These are phyloP conservation scores for Aspergillus sp. DNA, from an alignment of 2,329 filamentous ascomycete species.

Conservation along the genomic window DNA sequence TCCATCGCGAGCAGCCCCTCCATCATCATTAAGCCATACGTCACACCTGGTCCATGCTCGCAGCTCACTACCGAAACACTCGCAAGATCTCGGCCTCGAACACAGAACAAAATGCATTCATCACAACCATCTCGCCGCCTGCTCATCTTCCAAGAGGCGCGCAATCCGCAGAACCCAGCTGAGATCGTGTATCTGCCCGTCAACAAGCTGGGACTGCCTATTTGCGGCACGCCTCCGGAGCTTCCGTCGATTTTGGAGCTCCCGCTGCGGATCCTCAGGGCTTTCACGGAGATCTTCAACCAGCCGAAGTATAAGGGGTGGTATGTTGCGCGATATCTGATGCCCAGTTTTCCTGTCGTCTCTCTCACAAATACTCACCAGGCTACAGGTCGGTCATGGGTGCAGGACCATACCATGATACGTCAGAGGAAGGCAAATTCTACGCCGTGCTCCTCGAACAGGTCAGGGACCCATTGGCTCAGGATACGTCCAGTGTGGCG, in stretches of 20 bases:
- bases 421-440: constrained; percentile 35
- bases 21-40: too few relatives aligned
- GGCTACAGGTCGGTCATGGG: constrained; percentile 29
- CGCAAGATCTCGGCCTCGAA: neutral
- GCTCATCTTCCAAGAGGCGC: constrained; percentile 37
- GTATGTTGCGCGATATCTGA: constrained; percentile 17
- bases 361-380: neutral
- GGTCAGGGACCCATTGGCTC: constrained; percentile 9
- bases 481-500: constrained; percentile 1
- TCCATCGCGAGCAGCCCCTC: neutral
- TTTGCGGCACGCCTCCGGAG: constrained; percentile 31
- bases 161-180: constrained; percentile 26
- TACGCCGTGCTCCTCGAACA: constrained; percentile 38
- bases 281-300: constrained; percentile 41
- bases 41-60: too few relatives aligned
- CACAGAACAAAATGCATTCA: constrained; percentile 9
- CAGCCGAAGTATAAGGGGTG: constrained; percentile 38
- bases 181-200: constrained; percentile 32
- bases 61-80: too few relatives aligned
- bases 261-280: constrained; percentile 31
- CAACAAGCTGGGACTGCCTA: constrained; percentile 36
- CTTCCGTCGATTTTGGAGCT: constrained; percentile 34
- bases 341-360: neutral
- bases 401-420: constrained; percentile 36
- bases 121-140: constrained; percentile 24